Evolutionary conservation across 2,329 filamentous ascomycete species (phyloP).

Genomic region (Cryphonectria nitschkei): DNA sequence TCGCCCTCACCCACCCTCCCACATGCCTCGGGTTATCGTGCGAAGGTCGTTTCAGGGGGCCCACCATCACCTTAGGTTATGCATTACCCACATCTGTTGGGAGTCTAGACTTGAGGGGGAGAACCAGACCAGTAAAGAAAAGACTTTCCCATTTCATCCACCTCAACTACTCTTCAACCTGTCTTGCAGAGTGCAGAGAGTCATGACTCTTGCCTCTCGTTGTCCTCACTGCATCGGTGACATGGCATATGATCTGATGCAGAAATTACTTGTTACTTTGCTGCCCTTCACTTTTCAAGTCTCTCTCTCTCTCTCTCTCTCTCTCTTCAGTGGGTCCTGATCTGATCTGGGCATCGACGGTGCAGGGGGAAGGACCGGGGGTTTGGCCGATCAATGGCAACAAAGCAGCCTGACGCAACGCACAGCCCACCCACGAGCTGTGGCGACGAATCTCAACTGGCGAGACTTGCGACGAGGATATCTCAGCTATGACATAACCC

Average conservation of each 20-base stretch:
- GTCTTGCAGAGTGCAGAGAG: background rate
- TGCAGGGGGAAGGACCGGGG: background rate
- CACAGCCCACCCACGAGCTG: background rate
- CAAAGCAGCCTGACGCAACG: slow-evolving; percentile 7
- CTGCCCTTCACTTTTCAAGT: background rate
- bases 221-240: background rate
- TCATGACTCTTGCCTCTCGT: background rate
- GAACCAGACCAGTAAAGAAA: background rate
- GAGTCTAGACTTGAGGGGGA: slow-evolving; percentile 6
- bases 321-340: background rate
- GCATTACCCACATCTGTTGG: background rate
- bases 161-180: background rate
- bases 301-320: background rate
- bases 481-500: slow-evolving; percentile 11
- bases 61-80: background rate
- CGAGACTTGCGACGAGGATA: slow-evolving; percentile 5
- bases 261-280: background rate
- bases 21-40: background rate
- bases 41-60: slow-evolving; percentile 6
- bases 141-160: background rate
- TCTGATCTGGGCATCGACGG: background rate
- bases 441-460: background rate
- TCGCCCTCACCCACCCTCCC: no score
- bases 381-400: background rate
- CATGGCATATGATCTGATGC: background rate